Base-by-base conservation (phyloP, 139 green algal genomes). In the Eudorina sp. region DNA sequence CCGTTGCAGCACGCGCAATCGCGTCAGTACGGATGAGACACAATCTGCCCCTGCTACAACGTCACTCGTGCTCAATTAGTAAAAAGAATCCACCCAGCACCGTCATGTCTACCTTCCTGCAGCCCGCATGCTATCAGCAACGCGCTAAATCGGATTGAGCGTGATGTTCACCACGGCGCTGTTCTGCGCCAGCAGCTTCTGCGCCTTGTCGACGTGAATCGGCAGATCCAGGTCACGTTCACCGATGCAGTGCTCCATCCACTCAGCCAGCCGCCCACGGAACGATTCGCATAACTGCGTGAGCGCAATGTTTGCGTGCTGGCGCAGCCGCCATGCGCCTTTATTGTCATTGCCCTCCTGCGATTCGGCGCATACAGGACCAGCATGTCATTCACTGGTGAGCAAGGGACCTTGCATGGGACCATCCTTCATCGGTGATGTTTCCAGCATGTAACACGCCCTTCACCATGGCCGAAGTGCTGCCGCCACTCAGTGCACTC, bases 101-200 rank as follows among this genome's bases (percentile, higher is more conserved):
- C n/a, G 9, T 38, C 34, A 6, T 74, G 64, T 74, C 34, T 38
- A 38, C 36, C n/a, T 9, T 19, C 29, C 7, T 66, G 6, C 55
- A 66, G 5, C 55, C 55, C 7, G 27, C 55, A 31, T 72, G 31
- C n/a, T n/a, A n/a, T n/a, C n/a, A n/a, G n/a, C n/a, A n/a, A n/a
- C n/a, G n/a, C n/a, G 18, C 91, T 62, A 95, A 70, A 94, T 92
- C 16, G 92, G 92, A 41, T 89, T 95, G 80, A 91, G 94, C 31
- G 89, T 88, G 51, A 92, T 92, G 87, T 95, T 95, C n/a, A 90
- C 66, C 1, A 83, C 87, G 9, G 92, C 92, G 34, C 89, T 93
- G 78, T 89, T 95, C 31, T 91, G 76, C 23, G 90, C 90, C 41
- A 95, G 89, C 80, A 94, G 92, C 87, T 92, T 92, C 66, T 91